Percentiles rank a stretch among this genome's conserved stretches.
These are phyloP conservation scores for Eimeria necatrix DNA, from an alignment of 169 alveolate genomes.

Conservation along the genomic window DNA sequence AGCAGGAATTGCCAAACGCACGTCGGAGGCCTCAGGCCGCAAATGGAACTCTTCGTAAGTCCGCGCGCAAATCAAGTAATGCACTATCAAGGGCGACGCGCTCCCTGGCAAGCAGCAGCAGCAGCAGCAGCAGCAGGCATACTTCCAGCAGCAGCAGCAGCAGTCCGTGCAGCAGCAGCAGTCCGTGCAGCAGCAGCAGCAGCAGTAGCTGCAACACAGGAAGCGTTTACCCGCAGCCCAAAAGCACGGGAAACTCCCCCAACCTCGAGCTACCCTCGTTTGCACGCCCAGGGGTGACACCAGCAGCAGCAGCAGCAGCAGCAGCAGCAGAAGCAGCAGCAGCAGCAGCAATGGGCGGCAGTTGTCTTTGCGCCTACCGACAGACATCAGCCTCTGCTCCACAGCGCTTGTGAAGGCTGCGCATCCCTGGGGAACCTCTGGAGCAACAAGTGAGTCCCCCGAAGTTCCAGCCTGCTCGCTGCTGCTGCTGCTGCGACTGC, in stretches of 20 bases:
- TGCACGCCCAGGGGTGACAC: background rate
- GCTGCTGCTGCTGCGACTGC: background rate
- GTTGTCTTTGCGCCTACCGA: background rate
- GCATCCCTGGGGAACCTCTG: background rate
- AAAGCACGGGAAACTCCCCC: too few relatives aligned
- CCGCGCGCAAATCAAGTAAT: background rate
- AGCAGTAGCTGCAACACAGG: too few relatives aligned
- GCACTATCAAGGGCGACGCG: background rate
- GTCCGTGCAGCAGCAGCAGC: too few relatives aligned
- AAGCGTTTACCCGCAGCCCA: too few relatives aligned
- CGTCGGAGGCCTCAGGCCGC: slow-evolving; percentile 16
- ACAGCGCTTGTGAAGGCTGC: background rate
- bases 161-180: too few relatives aligned
- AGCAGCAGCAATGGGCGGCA: slow-evolving; percentile 2
- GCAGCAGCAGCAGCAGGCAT: too few relatives aligned
- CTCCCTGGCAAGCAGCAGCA: background rate
- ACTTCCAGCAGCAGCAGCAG: too few relatives aligned
- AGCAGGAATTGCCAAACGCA: too few relatives aligned
- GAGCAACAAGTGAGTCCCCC: background rate
- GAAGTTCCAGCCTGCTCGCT: background rate
- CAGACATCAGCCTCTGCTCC: slow-evolving; percentile 28
- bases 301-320: background rate
- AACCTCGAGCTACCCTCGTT: too few relatives aligned
- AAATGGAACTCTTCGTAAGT: background rate
- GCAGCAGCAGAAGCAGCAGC: background rate